phyloP scores from a whole-genome alignment of 2,329 filamentous ascomycete species.

The Graphilbum fragrans region DNA sequence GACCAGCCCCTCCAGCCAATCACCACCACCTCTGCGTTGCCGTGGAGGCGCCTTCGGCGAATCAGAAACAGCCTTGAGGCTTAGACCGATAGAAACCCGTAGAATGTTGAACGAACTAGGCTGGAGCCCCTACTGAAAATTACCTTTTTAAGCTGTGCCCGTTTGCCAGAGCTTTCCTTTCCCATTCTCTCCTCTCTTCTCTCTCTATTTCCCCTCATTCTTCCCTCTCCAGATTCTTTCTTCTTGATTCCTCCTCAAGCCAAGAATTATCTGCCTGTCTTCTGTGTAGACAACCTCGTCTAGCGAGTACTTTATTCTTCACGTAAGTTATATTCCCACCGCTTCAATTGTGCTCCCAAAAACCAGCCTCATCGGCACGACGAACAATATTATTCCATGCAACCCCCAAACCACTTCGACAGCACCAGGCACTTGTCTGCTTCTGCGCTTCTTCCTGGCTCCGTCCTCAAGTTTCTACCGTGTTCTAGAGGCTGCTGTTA shows the following conservation, averaged over 20 bases:
- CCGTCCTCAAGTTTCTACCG: background rate
- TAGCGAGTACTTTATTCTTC: background rate
- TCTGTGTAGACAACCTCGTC: background rate
- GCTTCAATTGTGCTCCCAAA: no score
- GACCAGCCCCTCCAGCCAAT: conserved; percentile 5
- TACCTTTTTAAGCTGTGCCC: conserved; percentile 18
- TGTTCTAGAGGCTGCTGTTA: background rate
- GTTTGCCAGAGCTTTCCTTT: conserved; percentile 9
- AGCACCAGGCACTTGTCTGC: no score
- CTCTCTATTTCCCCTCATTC: background rate
- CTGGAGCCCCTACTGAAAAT: conserved; percentile 13
- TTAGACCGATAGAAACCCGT: conserved; percentile 21
- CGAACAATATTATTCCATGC: no score
- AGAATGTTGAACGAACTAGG: conserved; percentile 17
- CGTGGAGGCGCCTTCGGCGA: conserved; percentile 8
- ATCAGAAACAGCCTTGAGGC: conserved; percentile 14
- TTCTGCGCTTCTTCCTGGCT: no score
- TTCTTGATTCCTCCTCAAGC: background rate
- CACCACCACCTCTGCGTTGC: conserved; percentile 5
- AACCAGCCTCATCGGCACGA: no score
- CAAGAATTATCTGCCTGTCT: background rate
- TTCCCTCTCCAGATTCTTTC: background rate
- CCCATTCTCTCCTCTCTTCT: background rate
- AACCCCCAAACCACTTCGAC: no score
- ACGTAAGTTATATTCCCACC: background rate